A percentile compares a stretch with the other conserved stretches of the same genome.
These are phyloP conservation scores for Debaryomyces coudertii DNA, from an alignment of 1,139 yeast species.

Conservation along the genomic window DNA sequence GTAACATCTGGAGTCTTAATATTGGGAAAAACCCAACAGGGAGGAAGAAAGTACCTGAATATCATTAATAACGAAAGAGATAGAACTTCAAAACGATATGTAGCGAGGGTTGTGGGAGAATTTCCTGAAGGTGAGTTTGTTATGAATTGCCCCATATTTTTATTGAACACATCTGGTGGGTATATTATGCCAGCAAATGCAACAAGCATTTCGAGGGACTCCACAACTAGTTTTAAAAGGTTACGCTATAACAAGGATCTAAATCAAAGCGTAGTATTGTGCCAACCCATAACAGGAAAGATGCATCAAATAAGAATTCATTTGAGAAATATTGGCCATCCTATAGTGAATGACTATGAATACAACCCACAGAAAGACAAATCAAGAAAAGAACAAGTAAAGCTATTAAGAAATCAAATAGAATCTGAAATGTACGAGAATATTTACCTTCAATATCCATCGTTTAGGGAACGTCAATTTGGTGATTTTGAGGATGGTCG, in stretches of 20 bases:
- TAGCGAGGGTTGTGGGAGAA: slow-evolving; percentile 64
- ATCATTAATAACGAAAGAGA: slow-evolving; percentile 41
- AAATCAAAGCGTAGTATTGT: slow-evolving; percentile 60
- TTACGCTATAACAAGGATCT: slow-evolving; percentile 25
- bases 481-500: neutral
- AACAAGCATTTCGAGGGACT: slow-evolving; percentile 29
- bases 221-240: slow-evolving; percentile 38
- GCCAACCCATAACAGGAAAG: slow-evolving; percentile 73
- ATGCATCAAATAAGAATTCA: slow-evolving; percentile 83
- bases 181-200: slow-evolving; percentile 38
- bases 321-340: slow-evolving; percentile 62
- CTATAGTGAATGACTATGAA: slow-evolving; percentile 69
- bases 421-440: slow-evolving; percentile 33
- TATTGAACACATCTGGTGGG: slow-evolving; percentile 39
- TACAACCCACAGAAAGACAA: slow-evolving; percentile 39
- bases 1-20: slow-evolving; percentile 75
- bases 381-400: slow-evolving; percentile 19
- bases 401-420: slow-evolving; percentile 25
- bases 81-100: slow-evolving; percentile 49
- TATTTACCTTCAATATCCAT: slow-evolving; percentile 23
- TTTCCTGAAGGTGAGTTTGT: slow-evolving; percentile 45
- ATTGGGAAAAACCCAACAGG: slow-evolving; percentile 51
- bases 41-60: slow-evolving; percentile 48
- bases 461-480: slow-evolving; percentile 14
- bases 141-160: slow-evolving; percentile 41